These are phyloP conservation scores for Acacia concinna DNA, from an alignment of 331 rosid species.

Conservation along the genomic window DNA sequence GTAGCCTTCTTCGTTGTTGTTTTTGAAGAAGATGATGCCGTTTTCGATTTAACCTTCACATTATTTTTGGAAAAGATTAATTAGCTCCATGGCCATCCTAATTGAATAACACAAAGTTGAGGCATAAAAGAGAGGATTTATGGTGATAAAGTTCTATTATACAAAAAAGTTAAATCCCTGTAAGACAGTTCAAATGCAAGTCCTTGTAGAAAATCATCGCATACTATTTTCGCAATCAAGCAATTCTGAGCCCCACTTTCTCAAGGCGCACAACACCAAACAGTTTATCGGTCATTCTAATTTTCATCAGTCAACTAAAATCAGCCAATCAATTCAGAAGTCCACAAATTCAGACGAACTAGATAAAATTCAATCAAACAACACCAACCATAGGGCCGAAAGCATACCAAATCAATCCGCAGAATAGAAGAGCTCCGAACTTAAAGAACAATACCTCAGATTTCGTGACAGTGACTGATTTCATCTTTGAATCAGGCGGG, in stretches of 20 bases:
- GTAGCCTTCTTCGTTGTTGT: conserved; percentile 36
- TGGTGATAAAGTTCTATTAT: background rate
- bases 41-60: conserved; percentile 70
- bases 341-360: conserved; percentile 25
- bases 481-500: conserved; percentile 44
- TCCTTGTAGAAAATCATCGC: background rate
- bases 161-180: conserved; percentile 5
- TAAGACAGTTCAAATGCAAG: conserved; percentile 18
- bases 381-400: background rate
- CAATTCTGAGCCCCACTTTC: conserved; percentile 14
- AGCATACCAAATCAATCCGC: background rate
- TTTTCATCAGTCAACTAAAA: conserved; percentile 16
- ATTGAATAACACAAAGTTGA: conserved; percentile 21
- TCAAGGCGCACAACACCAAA: conserved; percentile 7
- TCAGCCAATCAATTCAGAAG: conserved; percentile 25
- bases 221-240: conserved; percentile 5
- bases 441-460: conserved; percentile 48
- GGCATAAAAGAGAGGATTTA: background rate
- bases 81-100: conserved; percentile 31
- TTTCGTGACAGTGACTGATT: conserved; percentile 47
- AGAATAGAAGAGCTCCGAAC: background rate
- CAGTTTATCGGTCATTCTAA: conserved; percentile 9
- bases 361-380: conserved; percentile 13
- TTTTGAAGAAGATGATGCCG: conserved; percentile 44
- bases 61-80: conserved; percentile 17